Conservation (phyloP, 768 basidiomycete genomes). For the Auricularia heimuer region DNA sequence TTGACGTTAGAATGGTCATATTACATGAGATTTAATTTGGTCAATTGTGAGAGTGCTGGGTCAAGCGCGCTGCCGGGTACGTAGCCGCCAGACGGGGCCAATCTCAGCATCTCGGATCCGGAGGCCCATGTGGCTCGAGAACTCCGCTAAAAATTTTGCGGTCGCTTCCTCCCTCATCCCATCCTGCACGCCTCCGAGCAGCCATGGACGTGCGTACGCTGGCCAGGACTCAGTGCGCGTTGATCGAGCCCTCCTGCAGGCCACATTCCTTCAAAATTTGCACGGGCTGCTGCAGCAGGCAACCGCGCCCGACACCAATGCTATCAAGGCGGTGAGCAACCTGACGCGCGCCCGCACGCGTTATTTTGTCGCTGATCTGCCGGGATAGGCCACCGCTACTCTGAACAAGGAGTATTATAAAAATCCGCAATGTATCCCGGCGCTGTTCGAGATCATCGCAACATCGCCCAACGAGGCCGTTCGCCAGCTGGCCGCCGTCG, state of each 20-base stretch:
- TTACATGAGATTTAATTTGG: too few species aligned
- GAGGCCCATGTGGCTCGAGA: too few species aligned
- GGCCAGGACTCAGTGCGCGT: too few species aligned
- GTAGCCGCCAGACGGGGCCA: too few species aligned
- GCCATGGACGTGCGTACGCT: too few species aligned
- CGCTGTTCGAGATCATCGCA: conserved; percentile 77
- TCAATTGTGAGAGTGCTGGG: too few species aligned
- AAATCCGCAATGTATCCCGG: conserved; percentile 81
- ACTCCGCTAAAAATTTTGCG: too few species aligned
- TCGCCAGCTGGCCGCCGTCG: conserved; percentile 93
- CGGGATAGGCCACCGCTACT: conserved; percentile 70
- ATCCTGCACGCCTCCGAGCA: too few species aligned
- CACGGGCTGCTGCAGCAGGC: conserved; percentile 81
- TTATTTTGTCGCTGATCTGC: conserved; percentile 7
- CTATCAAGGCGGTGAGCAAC: conserved; percentile 74
- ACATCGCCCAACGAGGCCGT: conserved; percentile 78
- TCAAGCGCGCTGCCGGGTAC: too few species aligned
- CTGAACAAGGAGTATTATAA: conserved; percentile 93
- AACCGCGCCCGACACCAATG: conserved; percentile 77
- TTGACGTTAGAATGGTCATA: too few species aligned
- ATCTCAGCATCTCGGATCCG: too few species aligned
- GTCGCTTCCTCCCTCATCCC: too few species aligned
- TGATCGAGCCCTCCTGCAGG: conserved; percentile 15
- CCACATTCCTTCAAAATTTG: conserved; percentile 60
- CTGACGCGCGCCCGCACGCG: conserved; percentile 8